Percentiles rank a stretch among this genome's conserved stretches.
Conservation (phyloP, 495 filamentous ascomycete genomes). For the Penicillium ucsense region DNA sequence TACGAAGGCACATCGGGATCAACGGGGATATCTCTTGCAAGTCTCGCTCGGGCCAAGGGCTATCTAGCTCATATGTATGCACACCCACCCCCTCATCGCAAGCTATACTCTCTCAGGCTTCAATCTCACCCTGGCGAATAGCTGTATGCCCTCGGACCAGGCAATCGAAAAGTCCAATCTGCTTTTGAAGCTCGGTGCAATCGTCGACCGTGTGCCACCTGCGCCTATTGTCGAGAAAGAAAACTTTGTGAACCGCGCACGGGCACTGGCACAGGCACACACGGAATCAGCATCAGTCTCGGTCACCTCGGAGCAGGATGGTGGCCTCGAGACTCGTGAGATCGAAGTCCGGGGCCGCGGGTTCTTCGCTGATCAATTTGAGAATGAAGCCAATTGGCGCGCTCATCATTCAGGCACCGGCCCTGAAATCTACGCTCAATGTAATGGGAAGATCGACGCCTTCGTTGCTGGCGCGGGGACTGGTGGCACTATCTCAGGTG, state of each 20-base stretch:
- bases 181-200: conserved; percentile 80
- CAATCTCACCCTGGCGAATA: conserved; percentile 14
- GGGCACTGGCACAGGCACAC: conserved; percentile 65
- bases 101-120: conserved; percentile 2
- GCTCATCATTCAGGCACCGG: conserved; percentile 80
- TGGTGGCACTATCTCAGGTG: conserved; percentile 85
- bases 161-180: conserved; percentile 79
- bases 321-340: conserved; percentile 7
- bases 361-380: conserved; percentile 96
- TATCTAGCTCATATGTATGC: conserved; percentile 82
- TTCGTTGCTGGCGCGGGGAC: conserved; percentile 96
- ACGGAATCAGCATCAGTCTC: conserved; percentile 36
- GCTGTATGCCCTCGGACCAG: conserved; percentile 93
- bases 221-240: conserved; percentile 83
- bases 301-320: conserved; percentile 1
- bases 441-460: conserved; percentile 65
- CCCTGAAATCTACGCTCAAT: conserved; percentile 79
- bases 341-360: conserved; percentile 39
- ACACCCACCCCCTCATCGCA: not conserved
- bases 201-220: conserved; percentile 77
- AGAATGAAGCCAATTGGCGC: conserved; percentile 74
- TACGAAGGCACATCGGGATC: conserved; percentile 97
- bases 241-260: conserved; percentile 92
- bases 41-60: conserved; percentile 75
- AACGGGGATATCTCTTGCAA: conserved; percentile 87